Conservation (phyloP, 257 asterid genomes). For the Craterostigma plantagineum region DNA sequence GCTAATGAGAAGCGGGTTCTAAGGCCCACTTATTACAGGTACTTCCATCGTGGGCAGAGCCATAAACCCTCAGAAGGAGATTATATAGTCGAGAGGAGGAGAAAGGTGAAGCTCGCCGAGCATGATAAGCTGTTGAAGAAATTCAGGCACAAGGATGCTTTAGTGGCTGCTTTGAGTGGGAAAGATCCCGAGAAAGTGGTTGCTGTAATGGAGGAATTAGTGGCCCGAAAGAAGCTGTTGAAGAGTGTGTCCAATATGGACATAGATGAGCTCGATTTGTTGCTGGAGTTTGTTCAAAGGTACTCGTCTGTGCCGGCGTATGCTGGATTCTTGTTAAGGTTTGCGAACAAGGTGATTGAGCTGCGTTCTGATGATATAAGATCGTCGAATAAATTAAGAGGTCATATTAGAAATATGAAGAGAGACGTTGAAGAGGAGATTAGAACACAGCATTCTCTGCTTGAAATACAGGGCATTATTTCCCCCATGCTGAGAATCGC, state of each 20-base stretch:
- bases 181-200: constrained; percentile 51
- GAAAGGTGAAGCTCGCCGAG: constrained; percentile 57
- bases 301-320: constrained; percentile 55
- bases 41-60: constrained; percentile 72
- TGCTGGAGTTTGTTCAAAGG: constrained; percentile 61
- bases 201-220: constrained; percentile 90
- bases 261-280: constrained; percentile 37
- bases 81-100: constrained; percentile 38
- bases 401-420: constrained; percentile 51
- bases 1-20: constrained; percentile 30
- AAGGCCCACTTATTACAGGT: constrained; percentile 71
- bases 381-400: constrained; percentile 27
- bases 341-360: constrained; percentile 56
- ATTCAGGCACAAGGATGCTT: constrained; percentile 72
- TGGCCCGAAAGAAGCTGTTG: constrained; percentile 64
- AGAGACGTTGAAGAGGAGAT: constrained; percentile 72
- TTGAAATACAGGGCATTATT: constrained; percentile 68
- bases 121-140: constrained; percentile 66
- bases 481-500: constrained; percentile 70
- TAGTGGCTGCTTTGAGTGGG: constrained; percentile 40
- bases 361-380: constrained; percentile 51
- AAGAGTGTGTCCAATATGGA: constrained; percentile 55
- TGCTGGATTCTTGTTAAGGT: constrained; percentile 34
- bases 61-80: constrained; percentile 60
- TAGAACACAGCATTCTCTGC: constrained; percentile 55